These are phyloP conservation scores for Calocera cornea DNA, from an alignment of 768 basidiomycete genomes.

Conservation along the genomic window DNA sequence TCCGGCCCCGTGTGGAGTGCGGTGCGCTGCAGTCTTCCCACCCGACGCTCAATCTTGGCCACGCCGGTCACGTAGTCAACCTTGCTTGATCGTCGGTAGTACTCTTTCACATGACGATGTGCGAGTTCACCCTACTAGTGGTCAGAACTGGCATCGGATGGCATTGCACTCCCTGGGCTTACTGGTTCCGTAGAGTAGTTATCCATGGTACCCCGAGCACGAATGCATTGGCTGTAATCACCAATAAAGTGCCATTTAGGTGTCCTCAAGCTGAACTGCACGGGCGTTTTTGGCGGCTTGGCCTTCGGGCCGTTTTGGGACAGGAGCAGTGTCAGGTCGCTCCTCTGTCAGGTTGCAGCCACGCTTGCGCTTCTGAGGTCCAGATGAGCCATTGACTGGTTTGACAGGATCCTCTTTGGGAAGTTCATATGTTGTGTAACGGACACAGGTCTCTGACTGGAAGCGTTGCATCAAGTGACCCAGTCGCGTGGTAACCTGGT, in stretches of 20 bases:
- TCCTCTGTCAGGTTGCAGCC: too few relatives aligned
- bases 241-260: background rate
- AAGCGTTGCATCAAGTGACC: background rate
- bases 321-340: too few relatives aligned
- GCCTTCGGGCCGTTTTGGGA: background rate
- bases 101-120: background rate
- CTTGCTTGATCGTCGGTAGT: background rate
- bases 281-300: background rate
- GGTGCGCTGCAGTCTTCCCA: background rate
- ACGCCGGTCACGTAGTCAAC: background rate
- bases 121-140: background rate
- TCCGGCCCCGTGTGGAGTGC: background rate
- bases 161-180: background rate
- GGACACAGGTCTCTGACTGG: background rate
- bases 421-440: too few relatives aligned
- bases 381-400: too few relatives aligned
- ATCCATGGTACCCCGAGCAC: background rate
- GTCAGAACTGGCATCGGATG: background rate
- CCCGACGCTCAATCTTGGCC: background rate
- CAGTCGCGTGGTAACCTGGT: background rate
- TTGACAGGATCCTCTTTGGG: too few relatives aligned
- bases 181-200: background rate
- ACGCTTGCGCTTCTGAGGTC: too few relatives aligned
- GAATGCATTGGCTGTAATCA: background rate
- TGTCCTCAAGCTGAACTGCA: background rate